These are phyloP conservation scores for Bocquillonia castaneifolia DNA, from an alignment of 441 rosid species.

Conservation along the genomic window DNA sequence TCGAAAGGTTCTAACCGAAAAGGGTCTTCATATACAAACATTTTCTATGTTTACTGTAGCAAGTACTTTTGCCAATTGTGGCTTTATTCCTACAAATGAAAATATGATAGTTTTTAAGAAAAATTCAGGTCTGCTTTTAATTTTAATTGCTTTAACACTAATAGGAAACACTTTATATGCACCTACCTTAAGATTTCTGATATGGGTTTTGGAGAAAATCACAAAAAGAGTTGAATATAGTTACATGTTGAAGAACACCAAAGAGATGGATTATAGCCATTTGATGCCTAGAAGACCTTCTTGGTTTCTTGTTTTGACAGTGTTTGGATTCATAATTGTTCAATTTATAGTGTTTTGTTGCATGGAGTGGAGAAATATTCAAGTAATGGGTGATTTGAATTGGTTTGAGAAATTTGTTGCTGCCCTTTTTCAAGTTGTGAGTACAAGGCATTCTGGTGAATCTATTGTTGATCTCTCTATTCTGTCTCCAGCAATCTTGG, in stretches of 20 bases:
- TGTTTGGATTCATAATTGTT: constrained; percentile 30
- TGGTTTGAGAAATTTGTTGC: constrained; percentile 29
- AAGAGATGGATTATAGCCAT: constrained; percentile 41
- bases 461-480: constrained; percentile 32
- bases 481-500: constrained; percentile 38
- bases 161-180: constrained; percentile 59
- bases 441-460: constrained; percentile 45
- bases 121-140: constrained; percentile 47
- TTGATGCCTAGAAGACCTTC: constrained; percentile 37
- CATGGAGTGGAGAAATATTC: constrained; percentile 55
- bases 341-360: constrained; percentile 34
- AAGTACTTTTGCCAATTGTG: constrained; percentile 40
- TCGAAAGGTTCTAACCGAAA: constrained; percentile 16
- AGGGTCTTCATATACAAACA: constrained; percentile 25
- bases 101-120: constrained; percentile 40
- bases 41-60: constrained; percentile 32
- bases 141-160: constrained; percentile 45
- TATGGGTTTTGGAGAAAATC: constrained; percentile 38
- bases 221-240: constrained; percentile 28
- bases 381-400: constrained; percentile 36
- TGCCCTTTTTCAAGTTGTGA: constrained; percentile 28
- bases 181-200: constrained; percentile 30
- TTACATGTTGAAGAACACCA: constrained; percentile 34
- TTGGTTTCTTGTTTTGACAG: too few species aligned
- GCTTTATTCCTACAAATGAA: constrained; percentile 45